Conservation (phyloP, 1,284 basidiomycete genomes). For the Moesziomyces sp. region DNA sequence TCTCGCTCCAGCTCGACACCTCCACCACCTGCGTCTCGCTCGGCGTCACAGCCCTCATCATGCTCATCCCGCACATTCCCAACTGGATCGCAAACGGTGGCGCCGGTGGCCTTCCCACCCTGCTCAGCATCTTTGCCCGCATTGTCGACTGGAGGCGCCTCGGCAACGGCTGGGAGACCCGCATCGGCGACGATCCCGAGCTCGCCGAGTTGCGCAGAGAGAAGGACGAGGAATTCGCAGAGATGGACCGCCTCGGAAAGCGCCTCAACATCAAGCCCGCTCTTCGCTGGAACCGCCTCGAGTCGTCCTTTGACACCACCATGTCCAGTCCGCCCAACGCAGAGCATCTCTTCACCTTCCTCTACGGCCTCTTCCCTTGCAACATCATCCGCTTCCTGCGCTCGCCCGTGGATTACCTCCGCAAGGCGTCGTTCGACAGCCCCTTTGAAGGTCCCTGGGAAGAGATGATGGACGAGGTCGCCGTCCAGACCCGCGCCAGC, state of each 20-base stretch:
- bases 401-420: constrained; percentile 75
- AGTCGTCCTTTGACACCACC: constrained; percentile 52
- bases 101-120: constrained; percentile 52
- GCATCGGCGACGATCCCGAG: constrained; percentile 39
- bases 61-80: constrained; percentile 65
- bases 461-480: constrained; percentile 74
- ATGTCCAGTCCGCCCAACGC: constrained; percentile 57
- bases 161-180: constrained; percentile 52
- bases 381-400: constrained; percentile 81
- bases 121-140: constrained; percentile 61
- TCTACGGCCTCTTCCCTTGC: constrained; percentile 89
- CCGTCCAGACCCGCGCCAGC: constrained; percentile 69
- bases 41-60: constrained; percentile 58
- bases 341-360: constrained; percentile 74
- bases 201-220: constrained; percentile 40
- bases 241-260: constrained; percentile 56
- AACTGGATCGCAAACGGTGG: constrained; percentile 62
- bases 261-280: constrained; percentile 47
- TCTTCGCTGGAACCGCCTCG: constrained; percentile 55
- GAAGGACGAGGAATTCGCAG: constrained; percentile 52
- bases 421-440: constrained; percentile 75
- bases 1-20: constrained; percentile 58
- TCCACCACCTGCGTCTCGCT: constrained; percentile 56
- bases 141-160: constrained; percentile 61
- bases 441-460: constrained; percentile 67